Percentiles rank a stretch among this genome's conserved stretches.
Conservation (phyloP, 768 basidiomycete genomes). For the Hemileccinum rubropunctum region DNA sequence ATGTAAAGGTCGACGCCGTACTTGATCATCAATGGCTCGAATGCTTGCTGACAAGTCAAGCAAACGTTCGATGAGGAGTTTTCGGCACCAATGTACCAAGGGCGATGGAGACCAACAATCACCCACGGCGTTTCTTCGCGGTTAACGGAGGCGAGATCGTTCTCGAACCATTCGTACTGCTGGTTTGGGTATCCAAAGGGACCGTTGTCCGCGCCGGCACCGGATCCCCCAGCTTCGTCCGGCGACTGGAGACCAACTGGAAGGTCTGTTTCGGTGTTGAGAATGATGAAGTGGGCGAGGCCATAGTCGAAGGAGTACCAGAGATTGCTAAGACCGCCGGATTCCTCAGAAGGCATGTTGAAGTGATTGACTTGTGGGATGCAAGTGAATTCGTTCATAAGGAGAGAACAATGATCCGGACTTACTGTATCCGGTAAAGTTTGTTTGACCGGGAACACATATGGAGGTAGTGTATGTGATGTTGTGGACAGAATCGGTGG, state of each 20-base stretch:
- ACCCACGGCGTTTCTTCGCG: conserved; percentile 28
- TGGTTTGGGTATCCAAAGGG: conserved; percentile 29
- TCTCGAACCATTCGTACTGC: conserved; percentile 27
- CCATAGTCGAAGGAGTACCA: conserved; percentile 33
- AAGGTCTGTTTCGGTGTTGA: conserved; percentile 27
- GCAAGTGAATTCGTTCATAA: neutral
- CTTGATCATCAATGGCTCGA: conserved; percentile 31
- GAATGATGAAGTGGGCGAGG: conserved; percentile 26
- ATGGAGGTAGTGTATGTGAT: conserved; percentile 28
- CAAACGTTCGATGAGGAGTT: conserved; percentile 10
- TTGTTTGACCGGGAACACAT: conserved; percentile 23
- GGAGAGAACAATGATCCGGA: neutral
- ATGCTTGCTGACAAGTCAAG: conserved; percentile 22
- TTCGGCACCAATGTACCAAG: conserved; percentile 21
- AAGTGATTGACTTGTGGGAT: conserved; percentile 24
- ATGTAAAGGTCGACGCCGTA: conserved; percentile 30
- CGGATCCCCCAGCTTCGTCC: conserved; percentile 19
- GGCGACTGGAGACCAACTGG: conserved; percentile 24
- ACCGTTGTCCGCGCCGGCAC: conserved; percentile 20
- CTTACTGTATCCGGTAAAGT: conserved; percentile 31
- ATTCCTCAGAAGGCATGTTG: conserved; percentile 26
- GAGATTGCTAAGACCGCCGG: conserved; percentile 26
- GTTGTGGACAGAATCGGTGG: conserved; percentile 20
- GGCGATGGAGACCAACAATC: conserved; percentile 26
- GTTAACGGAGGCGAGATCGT: conserved; percentile 22